Base-by-base conservation (phyloP, 257 asterid genomes). In the Coffea canephora region DNA sequence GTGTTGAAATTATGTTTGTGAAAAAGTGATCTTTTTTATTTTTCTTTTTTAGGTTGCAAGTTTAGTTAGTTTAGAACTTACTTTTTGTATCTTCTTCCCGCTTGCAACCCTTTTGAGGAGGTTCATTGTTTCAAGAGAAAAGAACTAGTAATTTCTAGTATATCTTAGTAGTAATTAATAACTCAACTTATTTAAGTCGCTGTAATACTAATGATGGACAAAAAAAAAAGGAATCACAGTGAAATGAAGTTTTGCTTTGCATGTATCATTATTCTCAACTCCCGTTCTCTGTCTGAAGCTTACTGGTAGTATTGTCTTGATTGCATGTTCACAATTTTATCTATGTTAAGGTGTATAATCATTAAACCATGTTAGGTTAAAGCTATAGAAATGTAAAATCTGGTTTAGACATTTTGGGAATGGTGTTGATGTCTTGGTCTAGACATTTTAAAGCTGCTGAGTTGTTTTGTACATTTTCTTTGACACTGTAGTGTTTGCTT, bases 401-500 rank as follows among this genome's bases (percentile, higher is more conserved):
- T 39, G 36, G 3, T 34, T 43, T 45, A 21, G 50, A 62, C 14
- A 39, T 39, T 4, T 39, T 39, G 43, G 13, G 2, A 39, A 34
- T 34, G 34, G 74, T 39, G 36, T 73, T 66, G 52, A 57, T 12
- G 52, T 14, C 15, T 43, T 70, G 15, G 23, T 55, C 31, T 65
- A 21, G 23, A 21, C 36, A 4, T 21, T 46, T 54, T 52, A 72
- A 19, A 54, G 52, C 46, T n/a, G 59, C 46, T 76, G 3, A 43
- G 21, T 52, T 36, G 27, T 52, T 54, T 21, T 27, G 43, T 57
- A 15, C 12, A 48, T 65, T 5, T 50, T 72, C 8, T 27, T 80
- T 66, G 79, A 73, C n/a, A 3, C 21, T 21, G 48, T 9, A 48
- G 5, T 48, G 13, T 65, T 5, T 66, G 5, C 19, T n/a, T 90